Base-by-base conservation (phyloP, 768 basidiomycete genomes). In the Hericium erinaceus region DNA sequence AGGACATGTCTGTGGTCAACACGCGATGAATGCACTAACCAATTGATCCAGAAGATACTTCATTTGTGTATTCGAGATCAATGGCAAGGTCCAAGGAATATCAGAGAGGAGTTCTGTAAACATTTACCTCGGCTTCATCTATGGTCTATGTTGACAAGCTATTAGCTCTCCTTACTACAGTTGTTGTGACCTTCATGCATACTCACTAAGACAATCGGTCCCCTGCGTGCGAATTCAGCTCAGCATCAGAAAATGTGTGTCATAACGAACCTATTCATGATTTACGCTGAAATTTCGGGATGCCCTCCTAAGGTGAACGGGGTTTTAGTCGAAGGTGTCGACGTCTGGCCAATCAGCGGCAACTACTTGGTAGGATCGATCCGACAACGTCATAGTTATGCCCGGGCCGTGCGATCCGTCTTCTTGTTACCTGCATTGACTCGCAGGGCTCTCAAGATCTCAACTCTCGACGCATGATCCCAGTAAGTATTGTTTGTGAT, bases 31-130 rank as follows among this genome's bases (percentile, higher is more conserved):
- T 11, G 3, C 6, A 26, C 58, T 44, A 51, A 66, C 65, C 54
- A 66, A 50, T 33, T 66, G 65, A 53, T 66, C 65, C n/a, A 66
- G 55, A 13, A 66, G 60, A 28, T 66, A 66, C 65, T 65, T n/a
- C 41, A 15, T 20, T 10, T 9, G 7, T 11, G 11, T n/a, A 6
- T 46, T 46, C 8, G 2, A 8, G 11, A 15, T 18, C 44, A 44
- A 44, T 44, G 33, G 8, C 33, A 33, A 33, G 9, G 33, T 10
- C 8, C 33, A 33, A 33, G 33, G 33, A 33, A 33, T 33, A 33
- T 33, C 33, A 33, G 33, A 33, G 1, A 33, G 33, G 33, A 5
- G 2, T 7, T 8, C 0, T 33, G 33, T 33, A 0, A 2, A 33
- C 33, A 28, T 48, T 51, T 49, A 62, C 65, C 62, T 66, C 65